These are phyloP conservation scores for Taphrina betulina DNA, from an alignment of 1,139 yeast species.

Conservation along the genomic window DNA sequence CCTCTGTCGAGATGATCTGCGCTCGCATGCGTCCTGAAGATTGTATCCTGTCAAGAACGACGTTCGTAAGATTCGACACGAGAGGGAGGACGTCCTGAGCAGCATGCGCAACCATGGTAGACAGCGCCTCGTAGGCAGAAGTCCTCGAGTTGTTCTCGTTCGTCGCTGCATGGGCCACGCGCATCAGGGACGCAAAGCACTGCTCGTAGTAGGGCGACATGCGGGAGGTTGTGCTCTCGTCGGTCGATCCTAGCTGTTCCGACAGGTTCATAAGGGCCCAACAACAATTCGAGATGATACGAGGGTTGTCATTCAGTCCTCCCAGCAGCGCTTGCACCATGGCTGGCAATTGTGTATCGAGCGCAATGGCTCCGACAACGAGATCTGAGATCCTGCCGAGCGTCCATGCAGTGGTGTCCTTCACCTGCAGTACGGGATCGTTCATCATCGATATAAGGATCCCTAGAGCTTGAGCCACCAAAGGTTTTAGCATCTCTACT, in stretches of 20 bases:
- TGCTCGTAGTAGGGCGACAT: slow-evolving; percentile 71
- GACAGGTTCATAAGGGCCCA: slow-evolving; percentile 92
- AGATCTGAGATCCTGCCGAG: slow-evolving; percentile 92
- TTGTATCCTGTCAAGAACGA: slow-evolving; percentile 69
- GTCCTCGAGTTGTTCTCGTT: slow-evolving; percentile 90
- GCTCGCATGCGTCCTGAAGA: slow-evolving; percentile 59
- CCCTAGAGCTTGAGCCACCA: slow-evolving; percentile 76
- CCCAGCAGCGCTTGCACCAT: slow-evolving; percentile 68
- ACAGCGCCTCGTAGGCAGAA: slow-evolving; percentile 90
- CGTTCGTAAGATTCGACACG: slow-evolving; percentile 71
- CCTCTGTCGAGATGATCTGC: slow-evolving; percentile 56
- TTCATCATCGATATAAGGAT: slow-evolving; percentile 71
- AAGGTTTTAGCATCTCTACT: slow-evolving; percentile 60
- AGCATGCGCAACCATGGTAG: slow-evolving; percentile 74
- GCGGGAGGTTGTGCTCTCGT: slow-evolving; percentile 56
- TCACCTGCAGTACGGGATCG: slow-evolving; percentile 77
- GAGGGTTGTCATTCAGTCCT: slow-evolving; percentile 87
- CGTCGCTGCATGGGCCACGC: slow-evolving; percentile 58
- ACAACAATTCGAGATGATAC: slow-evolving; percentile 91
- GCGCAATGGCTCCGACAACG: slow-evolving; percentile 73
- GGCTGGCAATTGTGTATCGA: slow-evolving; percentile 61
- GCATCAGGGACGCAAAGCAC: slow-evolving; percentile 67
- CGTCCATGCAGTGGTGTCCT: slow-evolving; percentile 98
- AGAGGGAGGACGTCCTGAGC: slow-evolving; percentile 68
- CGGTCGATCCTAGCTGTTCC: slow-evolving; percentile 67